phyloP scores from a whole-genome alignment of 176 grass and related monocot species.

The Oryza glumipatula region DNA sequence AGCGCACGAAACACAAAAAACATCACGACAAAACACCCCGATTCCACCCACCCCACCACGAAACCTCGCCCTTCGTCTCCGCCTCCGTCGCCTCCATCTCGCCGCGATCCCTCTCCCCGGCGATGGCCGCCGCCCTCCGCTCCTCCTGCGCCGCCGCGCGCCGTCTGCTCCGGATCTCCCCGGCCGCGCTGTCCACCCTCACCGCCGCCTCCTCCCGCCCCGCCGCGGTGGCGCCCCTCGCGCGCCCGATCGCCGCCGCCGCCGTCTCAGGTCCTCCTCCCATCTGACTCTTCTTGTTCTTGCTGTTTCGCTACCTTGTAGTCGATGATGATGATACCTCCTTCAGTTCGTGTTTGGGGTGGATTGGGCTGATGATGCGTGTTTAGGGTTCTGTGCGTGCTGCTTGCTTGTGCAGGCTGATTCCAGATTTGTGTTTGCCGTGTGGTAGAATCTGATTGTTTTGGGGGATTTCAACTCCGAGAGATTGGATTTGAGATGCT shows the following conservation, averaged over 20 bases:
- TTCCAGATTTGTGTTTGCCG: slow-evolving; percentile 6
- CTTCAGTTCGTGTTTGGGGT: background rate
- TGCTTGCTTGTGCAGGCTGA: slow-evolving; percentile 23
- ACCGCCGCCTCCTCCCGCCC: slow-evolving; percentile 31
- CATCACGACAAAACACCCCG: background rate
- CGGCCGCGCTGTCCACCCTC: slow-evolving; percentile 32
- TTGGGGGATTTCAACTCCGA: background rate
- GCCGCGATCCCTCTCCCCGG: slow-evolving; percentile 34
- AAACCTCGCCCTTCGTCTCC: background rate
- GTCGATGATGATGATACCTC: background rate
- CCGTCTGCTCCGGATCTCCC: slow-evolving; percentile 42
- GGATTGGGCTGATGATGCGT: background rate
- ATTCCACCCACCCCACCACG: background rate
- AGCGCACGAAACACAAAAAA: background rate
- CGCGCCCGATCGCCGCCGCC: slow-evolving; percentile 41
- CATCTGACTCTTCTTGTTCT: slow-evolving; percentile 2
- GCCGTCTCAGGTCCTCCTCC: slow-evolving; percentile 42
- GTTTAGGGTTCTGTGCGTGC: background rate
- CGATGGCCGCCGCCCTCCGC: slow-evolving; percentile 74
- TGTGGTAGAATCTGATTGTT: background rate
- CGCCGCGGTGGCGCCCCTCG: slow-evolving; percentile 26
- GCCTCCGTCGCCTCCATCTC: background rate
- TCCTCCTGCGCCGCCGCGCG: slow-evolving; percentile 47
- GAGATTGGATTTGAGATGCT: background rate
- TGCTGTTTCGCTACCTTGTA: background rate